These are phyloP conservation scores for Singerocomus inundabilis DNA, from an alignment of 1,284 basidiomycete species.

Conservation along the genomic window DNA sequence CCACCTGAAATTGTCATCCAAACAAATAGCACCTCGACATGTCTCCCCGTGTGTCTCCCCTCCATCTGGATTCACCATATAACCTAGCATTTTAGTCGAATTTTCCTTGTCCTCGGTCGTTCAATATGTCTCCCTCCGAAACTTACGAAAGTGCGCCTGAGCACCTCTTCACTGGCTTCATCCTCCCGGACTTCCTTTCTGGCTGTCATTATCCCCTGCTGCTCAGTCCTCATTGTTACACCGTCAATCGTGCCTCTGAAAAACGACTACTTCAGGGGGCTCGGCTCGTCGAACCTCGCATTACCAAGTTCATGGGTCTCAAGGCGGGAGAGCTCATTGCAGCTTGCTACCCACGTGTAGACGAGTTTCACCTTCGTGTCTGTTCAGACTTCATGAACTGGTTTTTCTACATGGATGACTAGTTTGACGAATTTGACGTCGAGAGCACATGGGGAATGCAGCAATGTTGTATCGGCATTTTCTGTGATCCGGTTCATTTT, in stretches of 20 bases:
- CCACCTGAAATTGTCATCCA: conserved; percentile 4
- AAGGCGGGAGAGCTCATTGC: conserved; percentile 70
- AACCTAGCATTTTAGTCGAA: neutral
- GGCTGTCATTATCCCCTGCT: conserved; percentile 56
- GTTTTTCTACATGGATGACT: conserved; percentile 56
- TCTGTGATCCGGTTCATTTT: conserved; percentile 47
- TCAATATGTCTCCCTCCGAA: conserved; percentile 29
- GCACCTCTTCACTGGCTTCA: conserved; percentile 38
- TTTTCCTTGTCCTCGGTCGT: neutral
- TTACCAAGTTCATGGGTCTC: conserved; percentile 52
- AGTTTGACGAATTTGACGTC: conserved; percentile 49
- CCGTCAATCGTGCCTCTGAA: conserved; percentile 53
- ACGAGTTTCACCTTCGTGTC: conserved; percentile 56
- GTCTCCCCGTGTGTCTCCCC: conserved; percentile 19
- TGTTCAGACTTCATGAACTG: conserved; percentile 61
- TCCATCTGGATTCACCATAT: conserved; percentile 16
- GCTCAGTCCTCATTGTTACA: conserved; percentile 54
- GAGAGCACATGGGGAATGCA: conserved; percentile 38
- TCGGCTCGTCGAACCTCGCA: conserved; percentile 50
- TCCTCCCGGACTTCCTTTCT: conserved; percentile 63
- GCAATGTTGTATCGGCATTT: conserved; percentile 51
- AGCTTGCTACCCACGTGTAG: conserved; percentile 56
- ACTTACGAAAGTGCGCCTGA: conserved; percentile 14
- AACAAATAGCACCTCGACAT: conserved; percentile 14
- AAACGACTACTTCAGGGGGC: conserved; percentile 55